Evolutionary conservation across 2,329 filamentous ascomycete genomes (phyloP).

Genomic region (Ceratocystis ficicola): DNA sequence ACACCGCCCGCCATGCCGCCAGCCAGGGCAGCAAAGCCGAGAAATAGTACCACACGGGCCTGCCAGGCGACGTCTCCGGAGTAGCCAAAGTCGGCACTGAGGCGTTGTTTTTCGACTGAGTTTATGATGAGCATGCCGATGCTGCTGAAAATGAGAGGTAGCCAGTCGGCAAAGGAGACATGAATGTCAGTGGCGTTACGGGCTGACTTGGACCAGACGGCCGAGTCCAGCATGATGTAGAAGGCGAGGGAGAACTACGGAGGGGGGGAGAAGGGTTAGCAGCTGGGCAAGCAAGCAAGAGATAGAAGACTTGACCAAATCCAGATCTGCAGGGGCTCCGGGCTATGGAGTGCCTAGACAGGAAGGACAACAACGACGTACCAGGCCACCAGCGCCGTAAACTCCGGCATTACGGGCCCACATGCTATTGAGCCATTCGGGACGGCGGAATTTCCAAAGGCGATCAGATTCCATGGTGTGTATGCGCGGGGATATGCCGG

Average conservation of each 20-base stretch:
- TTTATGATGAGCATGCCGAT: constrained; percentile 62
- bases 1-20: constrained; percentile 58
- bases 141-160: constrained; percentile 53
- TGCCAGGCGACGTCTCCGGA: constrained; percentile 55
- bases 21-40: constrained; percentile 53
- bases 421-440: constrained; percentile 54
- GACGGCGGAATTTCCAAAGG: constrained; percentile 54
- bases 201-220: constrained; percentile 52
- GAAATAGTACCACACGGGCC: constrained; percentile 53
- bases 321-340: not conserved
- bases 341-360: not conserved
- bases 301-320: too few relatives aligned
- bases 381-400: constrained; percentile 50
- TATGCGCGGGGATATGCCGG: not conserved
- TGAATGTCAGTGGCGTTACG: constrained; percentile 48
- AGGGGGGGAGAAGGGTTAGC: not conserved
- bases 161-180: constrained; percentile 57
- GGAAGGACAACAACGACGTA: constrained; percentile 31
- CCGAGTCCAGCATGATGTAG: constrained; percentile 55
- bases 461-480: constrained; percentile 48
- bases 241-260: constrained; percentile 54
- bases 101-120: constrained; percentile 53
- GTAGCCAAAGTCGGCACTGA: constrained; percentile 53
- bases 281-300: not conserved
- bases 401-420: constrained; percentile 53